Conservation (phyloP, 2,329 filamentous ascomycete species). For the Dothideomycetidae sp. region DNA sequence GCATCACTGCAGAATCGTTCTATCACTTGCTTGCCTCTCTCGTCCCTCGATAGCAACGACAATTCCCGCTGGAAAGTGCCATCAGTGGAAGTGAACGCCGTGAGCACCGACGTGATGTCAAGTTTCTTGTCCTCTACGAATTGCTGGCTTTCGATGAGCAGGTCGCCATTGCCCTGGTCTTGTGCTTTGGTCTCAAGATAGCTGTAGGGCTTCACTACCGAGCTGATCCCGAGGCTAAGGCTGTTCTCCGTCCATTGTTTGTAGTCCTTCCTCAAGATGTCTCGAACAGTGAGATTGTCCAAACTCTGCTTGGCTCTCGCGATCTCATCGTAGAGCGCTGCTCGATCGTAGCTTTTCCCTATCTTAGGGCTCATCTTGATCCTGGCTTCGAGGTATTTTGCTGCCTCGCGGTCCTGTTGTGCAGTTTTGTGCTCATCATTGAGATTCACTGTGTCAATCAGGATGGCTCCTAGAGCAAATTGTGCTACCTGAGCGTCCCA, state of each 20-base stretch:
- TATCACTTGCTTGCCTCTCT: constrained; percentile 36
- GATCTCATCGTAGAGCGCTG: constrained; percentile 45
- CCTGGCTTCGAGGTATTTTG: constrained; percentile 43
- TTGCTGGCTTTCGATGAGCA: constrained; percentile 35
- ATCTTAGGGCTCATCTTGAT: constrained; percentile 27
- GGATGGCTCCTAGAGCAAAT: constrained; percentile 53
- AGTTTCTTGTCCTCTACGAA: constrained; percentile 46
- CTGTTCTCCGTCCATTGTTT: constrained; percentile 55
- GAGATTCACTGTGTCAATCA: constrained; percentile 60
- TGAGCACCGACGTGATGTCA: constrained; percentile 56
- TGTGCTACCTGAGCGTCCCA: constrained; percentile 48
- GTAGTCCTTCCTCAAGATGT: constrained; percentile 69
- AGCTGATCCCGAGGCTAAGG: constrained; percentile 51
- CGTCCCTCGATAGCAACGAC: constrained; percentile 48
- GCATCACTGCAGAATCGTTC: constrained; percentile 39
- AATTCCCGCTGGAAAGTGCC: constrained; percentile 51
- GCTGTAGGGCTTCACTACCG: constrained; percentile 46
- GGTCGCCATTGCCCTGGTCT: constrained; percentile 22
- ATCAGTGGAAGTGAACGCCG: constrained; percentile 39
- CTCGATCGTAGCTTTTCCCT: constrained; percentile 35
- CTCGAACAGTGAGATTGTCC: constrained; percentile 43
- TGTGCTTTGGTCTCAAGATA: constrained; percentile 45
- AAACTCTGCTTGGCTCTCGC: constrained; percentile 54
- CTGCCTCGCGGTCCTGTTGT: constrained; percentile 44
- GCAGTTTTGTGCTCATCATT: constrained; percentile 47